Evolutionary conservation across 2,329 filamentous ascomycete species (phyloP), one percentile per base, ranked within the genome.

Genomic region (Fusarium illudens): DNA sequence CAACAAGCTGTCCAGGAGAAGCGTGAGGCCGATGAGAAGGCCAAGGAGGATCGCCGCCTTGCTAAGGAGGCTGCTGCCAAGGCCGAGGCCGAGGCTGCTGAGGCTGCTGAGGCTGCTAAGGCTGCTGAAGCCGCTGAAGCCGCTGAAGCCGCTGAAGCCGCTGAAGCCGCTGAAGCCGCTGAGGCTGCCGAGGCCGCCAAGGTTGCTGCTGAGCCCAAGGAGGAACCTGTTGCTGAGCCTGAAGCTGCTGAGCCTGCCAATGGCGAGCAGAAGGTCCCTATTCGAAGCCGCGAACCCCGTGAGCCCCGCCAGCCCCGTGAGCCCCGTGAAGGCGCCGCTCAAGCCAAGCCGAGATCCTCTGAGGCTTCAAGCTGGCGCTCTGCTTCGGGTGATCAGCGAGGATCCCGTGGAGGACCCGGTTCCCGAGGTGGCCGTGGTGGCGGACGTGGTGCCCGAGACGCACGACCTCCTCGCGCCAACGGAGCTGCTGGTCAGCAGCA

Each of bases 1-100:
- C 84, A 92, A 74, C 84, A 92, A 61, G 86, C 87, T 7, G 67
- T 94, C 25, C 89, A 89, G 68, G 90, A 96, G 79, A 97, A 96
- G 87, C 92, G 90, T 76, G 94, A 97, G 73, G 89, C 90, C 1
- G 93, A 96, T 1, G 93, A 96, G 67, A 96, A 94, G 83, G 90
- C 88, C 44, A 94, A 93, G 79, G 93, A 92, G 73, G 91, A 93
- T 69, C 84, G 84, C 60, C 85, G 87, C 54, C 78, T 88, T 32
- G 89, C 86, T 22, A 89, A 89, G 78, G 85, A 87, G 63, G 85
- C 84, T 34, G 83, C 81, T 9, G 84, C 83, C 55, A 83, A 84
- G 72, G 81, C 81, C 34, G 79, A 78, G 36, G 78, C 78, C 0
- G 77, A 79, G 39, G 78, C 80, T 30, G 72, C 76, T 6, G 77